Evolutionary conservation across 768 basidiomycete genomes (phyloP).

Genomic region (Suillus fuscotomentosus): DNA sequence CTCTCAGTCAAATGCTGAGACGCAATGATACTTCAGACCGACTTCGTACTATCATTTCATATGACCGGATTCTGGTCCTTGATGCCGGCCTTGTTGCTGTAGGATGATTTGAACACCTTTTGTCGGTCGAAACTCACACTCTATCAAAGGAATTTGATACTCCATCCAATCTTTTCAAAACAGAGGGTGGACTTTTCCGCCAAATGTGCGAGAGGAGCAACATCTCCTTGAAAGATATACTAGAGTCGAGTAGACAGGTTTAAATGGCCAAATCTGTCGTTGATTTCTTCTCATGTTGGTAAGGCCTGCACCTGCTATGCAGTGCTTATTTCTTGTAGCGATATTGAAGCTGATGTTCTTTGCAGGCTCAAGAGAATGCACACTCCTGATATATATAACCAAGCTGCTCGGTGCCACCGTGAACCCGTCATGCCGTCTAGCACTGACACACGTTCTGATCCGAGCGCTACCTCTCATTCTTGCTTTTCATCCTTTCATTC

Average conservation of each 20-base stretch:
- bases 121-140: background rate
- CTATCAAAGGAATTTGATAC: constrained; percentile 53
- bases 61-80: constrained; percentile 71
- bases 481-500: constrained; percentile 17
- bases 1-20: background rate
- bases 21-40: constrained; percentile 29
- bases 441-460: too few relatives aligned
- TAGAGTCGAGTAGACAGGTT: constrained; percentile 3
- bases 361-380: too few relatives aligned
- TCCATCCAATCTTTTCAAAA: constrained; percentile 36
- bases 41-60: constrained; percentile 52
- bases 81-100: constrained; percentile 61
- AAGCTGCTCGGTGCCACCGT: too few relatives aligned
- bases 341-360: background rate
- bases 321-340: background rate
- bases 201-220: constrained; percentile 57
- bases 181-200: constrained; percentile 52
- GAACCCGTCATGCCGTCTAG: too few relatives aligned
- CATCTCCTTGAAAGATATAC: constrained; percentile 48
- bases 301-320: background rate
- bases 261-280: background rate
- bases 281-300: background rate
- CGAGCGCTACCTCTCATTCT: too few relatives aligned
- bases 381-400: too few relatives aligned
- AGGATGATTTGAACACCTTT: constrained; percentile 13